Base-by-base conservation (phyloP, 192 early-diverging fungal species). In the Dissophora globulifera region DNA sequence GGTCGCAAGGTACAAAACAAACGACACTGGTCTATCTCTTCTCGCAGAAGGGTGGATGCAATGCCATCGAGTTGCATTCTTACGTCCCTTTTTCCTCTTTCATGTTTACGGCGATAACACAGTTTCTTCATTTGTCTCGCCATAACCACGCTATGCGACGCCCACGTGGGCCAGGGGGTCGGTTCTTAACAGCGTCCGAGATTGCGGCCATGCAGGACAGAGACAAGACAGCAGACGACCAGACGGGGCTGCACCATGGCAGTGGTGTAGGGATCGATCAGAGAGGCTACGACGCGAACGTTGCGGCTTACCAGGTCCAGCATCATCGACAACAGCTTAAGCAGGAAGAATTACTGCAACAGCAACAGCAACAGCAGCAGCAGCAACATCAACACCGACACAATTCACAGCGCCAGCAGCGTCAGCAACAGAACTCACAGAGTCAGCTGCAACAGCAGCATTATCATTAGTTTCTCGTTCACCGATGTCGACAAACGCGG, bases 101-200 rank as follows among this genome's bases (percentile, higher is more conserved):
- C 11, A 16, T 57, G 4, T 8, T 40, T 22, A 30, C 16, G 7
- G n/a, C n/a, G n/a, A n/a, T n/a, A n/a, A n/a, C 33, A 85, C 89
- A 93, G 22, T 99, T 98, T 79, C 83, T 98, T 50, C 98, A 99
- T 79, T 95, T 98, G 75, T 96, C 94, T 25, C 87, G 98, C 43
- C 98, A 99, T 65, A 87, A 89, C 48, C 98, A 99, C 70, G 98
- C 98, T 3, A 93, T 99, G 93, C 83, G 95, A 31, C 84, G 98
- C 19, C 96, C 96, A 55, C 87, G 98, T 54, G 98, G 98, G 17
- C 96, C 96, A 2, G 98, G 97, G 22, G 98, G 98, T 15, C 82
- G 98, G 23, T 99, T 99, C 74, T 79, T 99, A 45, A 95, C 67
- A 0, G 69, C 74, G 0, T 19, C 62, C 2, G 74, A 82, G 35